Evolutionary conservation across 257 asterid species (phyloP), one percentile per base, ranked within the genome.

Genomic region (Solanum appendiculatum): DNA sequence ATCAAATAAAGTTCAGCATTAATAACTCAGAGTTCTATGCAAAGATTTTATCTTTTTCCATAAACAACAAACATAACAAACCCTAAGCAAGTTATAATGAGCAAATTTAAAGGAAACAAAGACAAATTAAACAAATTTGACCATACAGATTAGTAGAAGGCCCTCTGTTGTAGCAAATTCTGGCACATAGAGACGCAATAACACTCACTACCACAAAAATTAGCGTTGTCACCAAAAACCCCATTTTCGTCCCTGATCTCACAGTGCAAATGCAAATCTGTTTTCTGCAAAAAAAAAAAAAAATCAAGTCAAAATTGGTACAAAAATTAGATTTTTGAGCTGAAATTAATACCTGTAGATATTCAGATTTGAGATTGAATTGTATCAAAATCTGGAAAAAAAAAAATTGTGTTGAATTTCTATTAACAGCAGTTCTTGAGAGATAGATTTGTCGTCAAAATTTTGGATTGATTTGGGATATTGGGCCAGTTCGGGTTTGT

Each of bases 121-220:
- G 3, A 1, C 12, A 73, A 20, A 37, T 12, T 39, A 46, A 39
- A 75, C 23, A 31, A 83, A 83, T 64, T 68, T 40, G 87, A 68
- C 80, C 97, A 83, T 95, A 95, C 99, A 96, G 94, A 89, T 96
- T 96, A 18, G 98, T 89, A 20, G 99, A 96, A 75, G 98, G 98
- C 20, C 99, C 99, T 91, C 93, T 93, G 91, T 93, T 95, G 94
- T 90, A 96, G 95, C 98, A 96, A 88, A 96, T 95, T 94, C 94
- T 92, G 91, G 93, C 70, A 88, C 93, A 86, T 23, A 96, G 89
- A 46, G 96, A 90, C 15, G 94, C 98, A 90, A 95, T 94, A 54
- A 96, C 88, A 85, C 99, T 98, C 68, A 96, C 87, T 84, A 88
- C 97, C 29, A 93, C 9, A 90, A 94, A 96, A 83, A 94, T 93